These are phyloP conservation scores for Candida anutae DNA, from an alignment of 1,139 yeast genomes.

Conservation along the genomic window DNA sequence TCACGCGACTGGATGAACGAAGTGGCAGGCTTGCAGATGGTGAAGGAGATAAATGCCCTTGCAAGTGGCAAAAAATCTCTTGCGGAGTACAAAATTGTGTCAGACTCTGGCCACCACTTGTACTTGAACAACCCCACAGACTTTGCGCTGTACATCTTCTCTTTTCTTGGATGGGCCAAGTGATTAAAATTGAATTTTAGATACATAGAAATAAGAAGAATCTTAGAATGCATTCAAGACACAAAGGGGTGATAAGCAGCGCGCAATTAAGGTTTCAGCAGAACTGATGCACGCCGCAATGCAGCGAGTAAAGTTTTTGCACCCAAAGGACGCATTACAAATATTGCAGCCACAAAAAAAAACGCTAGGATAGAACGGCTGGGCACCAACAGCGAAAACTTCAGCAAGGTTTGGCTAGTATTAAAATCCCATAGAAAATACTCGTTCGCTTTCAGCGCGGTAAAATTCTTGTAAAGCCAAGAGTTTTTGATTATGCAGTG, in stretches of 20 bases:
- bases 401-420: too few species aligned
- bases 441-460: conserved; percentile 2
- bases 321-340: too few species aligned
- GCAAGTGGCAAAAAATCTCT: conserved; percentile 13
- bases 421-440: background rate
- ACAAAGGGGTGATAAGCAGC: too few species aligned
- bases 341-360: too few species aligned
- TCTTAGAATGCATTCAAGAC: too few species aligned
- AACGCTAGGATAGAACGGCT: too few species aligned
- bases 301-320: too few species aligned
- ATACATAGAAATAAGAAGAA: too few species aligned
- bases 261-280: too few species aligned
- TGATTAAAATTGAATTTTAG: too few species aligned
- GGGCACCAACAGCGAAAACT: too few species aligned
- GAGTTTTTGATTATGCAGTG: conserved; percentile 2
- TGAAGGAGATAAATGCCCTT: conserved; percentile 30
- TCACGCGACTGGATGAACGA: conserved; percentile 45
- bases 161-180: background rate
- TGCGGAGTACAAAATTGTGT: conserved; percentile 23
- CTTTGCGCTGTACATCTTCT: conserved; percentile 3
- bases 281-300: too few species aligned
- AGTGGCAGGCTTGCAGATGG: conserved; percentile 35
- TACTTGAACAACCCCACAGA: conserved; percentile 56
- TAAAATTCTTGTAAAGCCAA: conserved; percentile 2
- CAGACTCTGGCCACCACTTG: conserved; percentile 52